phyloP scores from a whole-genome alignment of 768 basidiomycete species.

The Baorangia bicolor region DNA sequence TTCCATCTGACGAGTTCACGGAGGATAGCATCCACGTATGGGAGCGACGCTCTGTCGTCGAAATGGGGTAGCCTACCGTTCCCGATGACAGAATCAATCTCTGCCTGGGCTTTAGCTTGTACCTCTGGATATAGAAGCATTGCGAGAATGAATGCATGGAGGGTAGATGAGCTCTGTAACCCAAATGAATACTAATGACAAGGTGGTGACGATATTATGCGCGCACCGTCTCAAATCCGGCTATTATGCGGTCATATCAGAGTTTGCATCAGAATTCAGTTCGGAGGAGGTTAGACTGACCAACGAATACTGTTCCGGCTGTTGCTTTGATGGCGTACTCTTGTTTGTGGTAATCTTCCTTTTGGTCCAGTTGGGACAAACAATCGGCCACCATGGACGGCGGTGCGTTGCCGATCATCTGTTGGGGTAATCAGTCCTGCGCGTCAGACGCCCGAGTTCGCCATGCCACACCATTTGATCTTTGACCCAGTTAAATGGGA shows the following conservation, averaged over 20 bases:
- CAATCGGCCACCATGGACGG: conserved; percentile 29
- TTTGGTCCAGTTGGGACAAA: conserved; percentile 17
- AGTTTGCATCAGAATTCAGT: background rate
- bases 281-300: conserved; percentile 6
- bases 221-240: conserved; percentile 27
- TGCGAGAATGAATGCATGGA: conserved; percentile 28
- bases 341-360: conserved; percentile 11
- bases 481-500: conserved; percentile 26
- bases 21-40: conserved; percentile 43
- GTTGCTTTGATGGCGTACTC: conserved; percentile 28
- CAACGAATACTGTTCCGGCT: conserved; percentile 26
- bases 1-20: conserved; percentile 36
- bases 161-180: conserved; percentile 23
- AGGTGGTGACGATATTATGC: background rate
- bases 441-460: background rate
- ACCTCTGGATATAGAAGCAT: conserved; percentile 29
- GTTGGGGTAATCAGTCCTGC: background rate
- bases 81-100: conserved; percentile 29
- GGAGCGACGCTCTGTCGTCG: conserved; percentile 30
- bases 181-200: background rate
- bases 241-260: conserved; percentile 2
- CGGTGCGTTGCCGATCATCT: conserved; percentile 18
- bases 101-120: conserved; percentile 25
- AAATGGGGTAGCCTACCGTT: conserved; percentile 24
- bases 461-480: conserved; percentile 19